These are phyloP conservation scores for Naegleria fowleri DNA, from an alignment of 208 protist species.

Conservation along the genomic window DNA sequence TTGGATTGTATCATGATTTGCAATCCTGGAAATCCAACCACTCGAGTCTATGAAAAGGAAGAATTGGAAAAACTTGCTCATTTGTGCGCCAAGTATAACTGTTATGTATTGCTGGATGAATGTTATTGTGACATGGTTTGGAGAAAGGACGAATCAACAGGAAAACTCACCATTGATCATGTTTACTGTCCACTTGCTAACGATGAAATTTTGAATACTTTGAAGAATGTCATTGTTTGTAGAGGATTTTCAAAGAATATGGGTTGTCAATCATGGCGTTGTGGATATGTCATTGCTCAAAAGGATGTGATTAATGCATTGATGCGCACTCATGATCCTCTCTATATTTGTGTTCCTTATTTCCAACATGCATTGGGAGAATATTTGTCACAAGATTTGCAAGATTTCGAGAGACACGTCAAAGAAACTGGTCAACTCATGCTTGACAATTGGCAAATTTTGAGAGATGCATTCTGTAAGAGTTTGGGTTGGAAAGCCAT, in stretches of 20 bases:
- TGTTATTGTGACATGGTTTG: conserved; percentile 48
- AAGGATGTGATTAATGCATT: conserved; percentile 7
- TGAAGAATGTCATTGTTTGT: conserved; percentile 25
- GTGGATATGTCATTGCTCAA: conserved; percentile 37
- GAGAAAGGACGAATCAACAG: not conserved
- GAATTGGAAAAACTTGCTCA: conserved; percentile 24
- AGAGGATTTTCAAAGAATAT: conserved; percentile 40
- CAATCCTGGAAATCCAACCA: conserved; percentile 42
- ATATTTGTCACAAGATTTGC: conserved; percentile 23
- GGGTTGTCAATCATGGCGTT: conserved; percentile 38
- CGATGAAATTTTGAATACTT: conserved; percentile 10
- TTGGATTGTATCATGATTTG: conserved; percentile 36
- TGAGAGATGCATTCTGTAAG: conserved; percentile 31
- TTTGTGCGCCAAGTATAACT: not conserved
- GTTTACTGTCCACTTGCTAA: not conserved
- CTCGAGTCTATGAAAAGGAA: conserved; percentile 32
- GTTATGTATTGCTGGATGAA: conserved; percentile 36
- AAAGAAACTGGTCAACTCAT: conserved; percentile 24
- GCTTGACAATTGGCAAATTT: conserved; percentile 27
- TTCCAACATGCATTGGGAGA: conserved; percentile 37
- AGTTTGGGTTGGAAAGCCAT: conserved; percentile 29
- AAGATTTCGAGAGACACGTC: conserved; percentile 36
- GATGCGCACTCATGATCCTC: conserved; percentile 34
- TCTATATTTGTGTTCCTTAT: conserved; percentile 41
- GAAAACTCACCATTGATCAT: not conserved